Base-by-base conservation (phyloP, 768 basidiomycete species). In the Tylopilus cervinicoccineus region DNA sequence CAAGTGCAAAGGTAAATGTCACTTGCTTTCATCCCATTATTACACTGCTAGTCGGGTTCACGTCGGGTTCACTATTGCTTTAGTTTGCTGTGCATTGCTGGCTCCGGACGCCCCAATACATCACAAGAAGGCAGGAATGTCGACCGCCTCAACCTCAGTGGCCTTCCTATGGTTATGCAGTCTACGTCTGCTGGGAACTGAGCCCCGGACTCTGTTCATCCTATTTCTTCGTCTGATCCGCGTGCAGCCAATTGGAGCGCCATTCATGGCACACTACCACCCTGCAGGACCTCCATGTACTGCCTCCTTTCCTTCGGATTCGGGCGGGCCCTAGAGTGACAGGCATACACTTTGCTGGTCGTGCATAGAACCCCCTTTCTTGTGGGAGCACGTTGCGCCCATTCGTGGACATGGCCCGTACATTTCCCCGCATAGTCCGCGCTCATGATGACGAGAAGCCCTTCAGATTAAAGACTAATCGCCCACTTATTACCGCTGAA, bases 401-500 rank as follows among this genome's bases (percentile, higher is more conserved):
- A 23, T 38, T 51, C 34, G 9, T 38, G n/a, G 9, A 29, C 42
- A 23, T 38, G 31, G 14, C 14, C n/a, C 17, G 13, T 24, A 22
- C 24, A 27, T 48, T 12, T 1, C 37, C 29, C 53, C 62, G 50
- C 53, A 53, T 7, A 51, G 43, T 62, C 32, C 6, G 46, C 60
- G 54, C 46, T 59, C 41, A 52, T 52, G 26, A 54, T 50, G 40
- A 45, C 41, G 45, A 49, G 40, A 52, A 56, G 26, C 2, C 14
- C n/a, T 13, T 42, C 22, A 46, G 49, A 58, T 58, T 32, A 43
- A 54, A 13, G 28, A 52, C 22, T 34, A 31, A 59, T 53, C 46
- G 26, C 54, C 65, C 26, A 14, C 50, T 54, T 65, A 59, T 47
- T 38, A 6, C 63, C 63, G 43, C 50, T 51, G 31, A 49, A 40